Percentiles rank a stretch among this genome's conserved stretches.
phyloP scores from a whole-genome alignment of 306 rosid genomes.

The Vicia sativa region DNA sequence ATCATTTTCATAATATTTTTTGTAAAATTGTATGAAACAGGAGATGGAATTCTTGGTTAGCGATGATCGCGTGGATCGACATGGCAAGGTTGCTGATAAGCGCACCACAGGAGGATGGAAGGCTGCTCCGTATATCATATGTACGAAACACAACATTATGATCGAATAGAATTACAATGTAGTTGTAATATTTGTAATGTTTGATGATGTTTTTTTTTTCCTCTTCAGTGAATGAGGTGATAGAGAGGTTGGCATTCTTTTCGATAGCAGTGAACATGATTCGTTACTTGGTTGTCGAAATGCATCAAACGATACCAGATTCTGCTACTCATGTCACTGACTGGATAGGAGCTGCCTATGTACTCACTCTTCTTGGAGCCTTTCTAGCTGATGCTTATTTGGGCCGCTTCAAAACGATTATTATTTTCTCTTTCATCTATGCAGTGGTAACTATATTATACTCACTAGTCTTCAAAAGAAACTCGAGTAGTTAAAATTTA shows the following conservation, averaged over 20 bases:
- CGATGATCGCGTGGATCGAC: slow-evolving; percentile 51
- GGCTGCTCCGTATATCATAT: slow-evolving; percentile 63
- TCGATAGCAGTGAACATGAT: slow-evolving; percentile 61
- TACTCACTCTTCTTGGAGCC: slow-evolving; percentile 57
- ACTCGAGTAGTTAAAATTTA: too few species aligned
- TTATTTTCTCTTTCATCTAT: slow-evolving; percentile 51
- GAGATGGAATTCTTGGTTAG: slow-evolving; percentile 46
- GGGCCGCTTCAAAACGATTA: slow-evolving; percentile 64
- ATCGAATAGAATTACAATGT: background rate
- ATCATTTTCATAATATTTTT: background rate
- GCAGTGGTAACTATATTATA: slow-evolving; percentile 30
- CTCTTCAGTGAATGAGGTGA: slow-evolving; percentile 61
- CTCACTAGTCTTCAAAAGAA: too few species aligned
- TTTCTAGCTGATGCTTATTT: slow-evolving; percentile 62
- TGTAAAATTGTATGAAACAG: slow-evolving; percentile 13
- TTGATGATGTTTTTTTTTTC: background rate
- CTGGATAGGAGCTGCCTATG: slow-evolving; percentile 67
- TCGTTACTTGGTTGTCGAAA: slow-evolving; percentile 48
- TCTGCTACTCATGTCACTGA: slow-evolving; percentile 60
- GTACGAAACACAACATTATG: slow-evolving; percentile 22
- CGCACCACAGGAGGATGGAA: slow-evolving; percentile 63
- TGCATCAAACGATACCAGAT: slow-evolving; percentile 52
- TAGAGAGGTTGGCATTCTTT: slow-evolving; percentile 60
- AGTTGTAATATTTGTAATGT: background rate
- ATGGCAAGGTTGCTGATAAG: slow-evolving; percentile 54